Conservation (phyloP, 257 asterid genomes). For the Forsythia suspensa region DNA sequence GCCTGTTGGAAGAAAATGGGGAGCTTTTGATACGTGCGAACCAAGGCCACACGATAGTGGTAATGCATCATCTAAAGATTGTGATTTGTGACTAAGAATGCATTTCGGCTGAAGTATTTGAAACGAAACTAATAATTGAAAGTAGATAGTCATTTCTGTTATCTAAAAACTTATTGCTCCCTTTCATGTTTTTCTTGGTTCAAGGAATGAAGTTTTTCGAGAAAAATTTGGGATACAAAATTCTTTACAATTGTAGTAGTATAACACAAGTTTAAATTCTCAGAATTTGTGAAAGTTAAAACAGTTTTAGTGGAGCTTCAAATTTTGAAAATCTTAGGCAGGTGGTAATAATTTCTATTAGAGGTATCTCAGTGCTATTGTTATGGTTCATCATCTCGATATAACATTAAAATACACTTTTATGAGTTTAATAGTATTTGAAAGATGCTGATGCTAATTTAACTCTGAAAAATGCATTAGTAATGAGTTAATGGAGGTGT, state of each 20-base stretch:
- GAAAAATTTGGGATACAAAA: neutral
- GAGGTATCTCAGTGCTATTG: neutral
- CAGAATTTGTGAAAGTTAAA: neutral
- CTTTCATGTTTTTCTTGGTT: neutral
- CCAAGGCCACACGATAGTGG: conserved; percentile 84
- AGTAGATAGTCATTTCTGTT: neutral
- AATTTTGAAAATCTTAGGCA: neutral
- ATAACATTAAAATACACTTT: neutral
- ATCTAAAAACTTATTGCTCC: neutral
- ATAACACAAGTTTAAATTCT: neutral
- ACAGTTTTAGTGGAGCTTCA: neutral
- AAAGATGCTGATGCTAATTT: neutral
- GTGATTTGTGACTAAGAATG: neutral
- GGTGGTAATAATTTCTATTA: neutral
- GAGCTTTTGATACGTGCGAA: conserved; percentile 89
- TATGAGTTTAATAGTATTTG: too few species aligned
- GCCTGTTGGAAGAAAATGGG: conserved; percentile 80
- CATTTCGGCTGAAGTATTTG: conserved; percentile 3
- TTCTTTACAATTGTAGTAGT: neutral
- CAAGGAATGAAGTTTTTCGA: neutral
- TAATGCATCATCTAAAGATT: conserved; percentile 27
- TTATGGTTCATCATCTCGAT: neutral
- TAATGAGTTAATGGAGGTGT: neutral
- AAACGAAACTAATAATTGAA: neutral
- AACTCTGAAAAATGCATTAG: neutral